Evolutionary conservation across 2,329 filamentous ascomycete genomes (phyloP), one percentile per base, ranked within the genome.

Genomic region (Chalara sp.): DNA sequence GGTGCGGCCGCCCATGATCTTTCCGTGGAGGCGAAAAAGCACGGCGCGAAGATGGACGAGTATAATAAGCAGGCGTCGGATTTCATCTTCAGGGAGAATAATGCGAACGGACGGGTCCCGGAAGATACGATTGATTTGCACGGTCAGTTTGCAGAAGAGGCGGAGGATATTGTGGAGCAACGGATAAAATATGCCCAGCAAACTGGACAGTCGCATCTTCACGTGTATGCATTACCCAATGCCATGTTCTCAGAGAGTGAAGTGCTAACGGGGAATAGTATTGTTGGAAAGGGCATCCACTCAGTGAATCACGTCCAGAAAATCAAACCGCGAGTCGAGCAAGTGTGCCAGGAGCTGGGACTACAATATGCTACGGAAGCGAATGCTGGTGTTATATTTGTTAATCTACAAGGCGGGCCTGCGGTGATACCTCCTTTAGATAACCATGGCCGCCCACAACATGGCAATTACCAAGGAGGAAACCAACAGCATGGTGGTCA

Each of bases 221-320:
- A 96, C 71, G 91, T 95, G 74, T 80, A 70, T 61, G 76, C 41
- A 13, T 40, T 47, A 48, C 43, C 32, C 43, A 13, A 29, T 46
- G n/a, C 28, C 2, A 32, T 33, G 11, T 6, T 12, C 13, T 32
- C 12, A 46, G 10, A 8, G 28, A 32, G 7, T 42, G 7, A 3
- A 40, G 6, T 31, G 21, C 47, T 35, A 53, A 42, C 6, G 31
- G 29, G 4, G 5, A 35, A 44, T 53, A 80, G 76, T 40, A 96
- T 99, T 63, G 92, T 97, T 32, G 93, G 93, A 63, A 95, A 92
- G 70, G 93, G 93, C 3, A 93, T 95, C 67, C 93, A 99, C 72
- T 89, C 83, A 47, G 74, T 72, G 7, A 80, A 84, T 58, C 86
- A 93, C 63, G 78, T 97, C 29, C 89, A 96, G 69, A 96, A 93